phyloP scores from a whole-genome alignment of 805 yeast genomes.

The Starmerella potacharoeniae region DNA sequence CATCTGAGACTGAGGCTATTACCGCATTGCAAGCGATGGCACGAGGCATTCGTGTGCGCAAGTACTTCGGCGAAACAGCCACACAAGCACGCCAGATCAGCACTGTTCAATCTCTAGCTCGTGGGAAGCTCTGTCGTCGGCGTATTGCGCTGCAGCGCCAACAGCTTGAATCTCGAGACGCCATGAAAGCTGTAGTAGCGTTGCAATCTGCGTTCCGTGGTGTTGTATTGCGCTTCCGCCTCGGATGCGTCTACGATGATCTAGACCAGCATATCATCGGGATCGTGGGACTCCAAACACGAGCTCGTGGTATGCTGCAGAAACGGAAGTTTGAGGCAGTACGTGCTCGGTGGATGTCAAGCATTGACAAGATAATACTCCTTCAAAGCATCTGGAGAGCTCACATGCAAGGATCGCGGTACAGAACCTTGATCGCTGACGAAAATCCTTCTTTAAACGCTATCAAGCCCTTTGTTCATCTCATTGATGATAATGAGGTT shows the following conservation, averaged over 20 bases:
- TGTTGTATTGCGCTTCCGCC: slow-evolving; percentile 27
- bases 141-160: not conserved
- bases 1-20: slow-evolving; percentile 25
- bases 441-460: slow-evolving; percentile 69
- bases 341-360: slow-evolving; percentile 41
- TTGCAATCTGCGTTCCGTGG: slow-evolving; percentile 33
- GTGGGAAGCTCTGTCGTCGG: slow-evolving; percentile 35
- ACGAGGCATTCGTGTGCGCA: slow-evolving; percentile 40
- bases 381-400: slow-evolving; percentile 69
- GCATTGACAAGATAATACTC: slow-evolving; percentile 49
- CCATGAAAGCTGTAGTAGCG: slow-evolving; percentile 18
- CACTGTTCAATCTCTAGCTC: slow-evolving; percentile 42
- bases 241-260: slow-evolving; percentile 26
- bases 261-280: slow-evolving; percentile 27
- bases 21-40: slow-evolving; percentile 42
- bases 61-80: slow-evolving; percentile 7
- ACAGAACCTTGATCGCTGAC: slow-evolving; percentile 54
- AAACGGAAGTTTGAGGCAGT: slow-evolving; percentile 24
- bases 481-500: slow-evolving; percentile 58
- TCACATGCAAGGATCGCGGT: slow-evolving; percentile 57
- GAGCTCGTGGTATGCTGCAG: slow-evolving; percentile 27
- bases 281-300: slow-evolving; percentile 28
- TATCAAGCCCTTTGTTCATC: slow-evolving; percentile 61
- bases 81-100: slow-evolving; percentile 3
- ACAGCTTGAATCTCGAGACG: slow-evolving; percentile 1